Evolutionary conservation across 2,329 filamentous ascomycete species (phyloP).

Genomic region (Monosporascus sp.): DNA sequence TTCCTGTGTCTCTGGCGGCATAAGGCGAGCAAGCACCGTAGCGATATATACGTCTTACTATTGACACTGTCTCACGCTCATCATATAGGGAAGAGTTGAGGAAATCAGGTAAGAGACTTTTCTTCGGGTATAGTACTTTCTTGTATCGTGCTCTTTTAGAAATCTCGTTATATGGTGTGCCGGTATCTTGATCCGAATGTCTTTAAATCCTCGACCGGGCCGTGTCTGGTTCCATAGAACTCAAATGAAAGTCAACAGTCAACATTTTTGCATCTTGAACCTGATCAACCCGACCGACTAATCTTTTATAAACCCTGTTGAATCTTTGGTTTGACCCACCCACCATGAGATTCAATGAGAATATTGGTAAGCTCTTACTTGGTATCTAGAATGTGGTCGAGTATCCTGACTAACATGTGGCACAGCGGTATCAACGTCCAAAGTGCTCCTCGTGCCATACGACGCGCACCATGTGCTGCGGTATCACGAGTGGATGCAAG

Average conservation of each 20-base stretch:
- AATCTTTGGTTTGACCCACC: too few relatives aligned
- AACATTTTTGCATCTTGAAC: too few relatives aligned
- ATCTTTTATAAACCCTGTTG: not conserved
- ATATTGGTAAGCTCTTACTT: slow-evolving; percentile 30
- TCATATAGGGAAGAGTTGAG: too few relatives aligned
- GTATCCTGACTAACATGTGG: not conserved
- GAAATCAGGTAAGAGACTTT: too few relatives aligned
- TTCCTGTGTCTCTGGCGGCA: not conserved
- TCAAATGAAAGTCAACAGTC: too few relatives aligned
- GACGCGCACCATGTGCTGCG: slow-evolving; percentile 71
- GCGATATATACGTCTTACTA: not conserved
- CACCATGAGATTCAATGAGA: slow-evolving; percentile 27
- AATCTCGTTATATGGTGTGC: too few relatives aligned
- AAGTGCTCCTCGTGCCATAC: slow-evolving; percentile 77
- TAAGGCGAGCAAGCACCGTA: not conserved
- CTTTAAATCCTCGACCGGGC: too few relatives aligned
- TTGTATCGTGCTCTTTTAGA: too few relatives aligned
- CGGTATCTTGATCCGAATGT: too few relatives aligned
- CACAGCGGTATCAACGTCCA: slow-evolving; percentile 61
- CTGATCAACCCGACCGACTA: not conserved
- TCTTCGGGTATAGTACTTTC: too few relatives aligned
- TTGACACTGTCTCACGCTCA: not conserved
- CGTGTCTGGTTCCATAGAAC: too few relatives aligned
- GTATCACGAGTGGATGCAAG: slow-evolving; percentile 92
- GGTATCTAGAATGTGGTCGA: not conserved